These are phyloP conservation scores for Melaleuca quinquenervia DNA, from an alignment of 345 rosid species.

Conservation along the genomic window DNA sequence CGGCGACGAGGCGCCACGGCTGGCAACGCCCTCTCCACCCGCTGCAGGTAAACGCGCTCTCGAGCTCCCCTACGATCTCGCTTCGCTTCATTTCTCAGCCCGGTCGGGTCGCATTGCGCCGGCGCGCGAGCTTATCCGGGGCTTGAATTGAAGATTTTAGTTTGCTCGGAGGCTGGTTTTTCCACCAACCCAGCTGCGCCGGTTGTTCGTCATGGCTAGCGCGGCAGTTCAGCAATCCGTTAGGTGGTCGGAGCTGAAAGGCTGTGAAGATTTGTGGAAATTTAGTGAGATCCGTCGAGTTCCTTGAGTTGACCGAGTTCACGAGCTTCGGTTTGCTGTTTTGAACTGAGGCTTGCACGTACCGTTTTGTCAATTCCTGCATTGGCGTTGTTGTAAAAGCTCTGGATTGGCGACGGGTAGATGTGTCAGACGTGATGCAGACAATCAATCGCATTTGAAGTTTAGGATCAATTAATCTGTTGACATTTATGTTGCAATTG, in stretches of 20 bases:
- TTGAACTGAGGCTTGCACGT: neutral
- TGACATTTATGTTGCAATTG: constrained; percentile 1
- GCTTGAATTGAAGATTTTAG: neutral
- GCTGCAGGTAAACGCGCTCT: constrained; percentile 40
- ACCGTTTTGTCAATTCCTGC: neutral
- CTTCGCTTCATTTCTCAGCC: neutral
- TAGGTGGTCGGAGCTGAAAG: neutral
- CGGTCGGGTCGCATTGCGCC: neutral
- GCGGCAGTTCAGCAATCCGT: neutral
- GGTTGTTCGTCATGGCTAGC: neutral
- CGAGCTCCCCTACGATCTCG: neutral
- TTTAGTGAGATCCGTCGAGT: neutral
- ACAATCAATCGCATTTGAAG: neutral
- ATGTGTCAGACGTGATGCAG: neutral
- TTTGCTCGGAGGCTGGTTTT: neutral
- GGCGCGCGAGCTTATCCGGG: neutral
- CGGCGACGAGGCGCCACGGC: constrained; percentile 73
- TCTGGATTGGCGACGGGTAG: neutral
- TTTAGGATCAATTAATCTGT: neutral
- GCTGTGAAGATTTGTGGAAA: neutral
- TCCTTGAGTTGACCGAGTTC: neutral
- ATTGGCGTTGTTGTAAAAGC: neutral
- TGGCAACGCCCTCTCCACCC: constrained; percentile 93
- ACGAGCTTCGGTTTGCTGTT: neutral
- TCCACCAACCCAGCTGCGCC: no score